Base-by-base conservation (phyloP, 768 basidiomycete genomes). In the Candolleomyces efflorescens region DNA sequence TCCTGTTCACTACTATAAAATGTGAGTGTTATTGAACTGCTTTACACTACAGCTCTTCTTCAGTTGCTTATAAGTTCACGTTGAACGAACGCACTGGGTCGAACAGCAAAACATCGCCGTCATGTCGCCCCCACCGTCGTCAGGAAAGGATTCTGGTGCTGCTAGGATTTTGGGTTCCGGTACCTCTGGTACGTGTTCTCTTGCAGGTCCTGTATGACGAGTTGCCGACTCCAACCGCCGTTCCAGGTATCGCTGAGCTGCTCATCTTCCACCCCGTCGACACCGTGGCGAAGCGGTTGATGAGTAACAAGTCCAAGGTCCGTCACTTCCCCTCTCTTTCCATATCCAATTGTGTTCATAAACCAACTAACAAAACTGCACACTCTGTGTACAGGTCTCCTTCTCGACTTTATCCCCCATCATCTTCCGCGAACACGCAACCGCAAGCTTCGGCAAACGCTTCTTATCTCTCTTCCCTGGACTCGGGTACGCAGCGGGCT, bases 231-330 rank as follows among this genome's bases (percentile, higher is more conserved):
- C 37, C 58, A 57, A 54, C 54, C 26, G 52, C 43, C 20, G 11
- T 32, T 56, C 17, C 61, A 96, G 95, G 95, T 68, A 79, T 99
- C 66, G 94, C 95, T 63, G 96, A 99, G 78, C 81, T 99, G 54
- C 74, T 97, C 63, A 84, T 98, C 18, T 97, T 98, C 77, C 94
- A 97, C 70, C 94, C 94, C 18, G 91, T 94, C 22, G 94, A 99
- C 74, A 99, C 97, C 1, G 87, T 98, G 55, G 94, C 97, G n/a
- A 99, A 99, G 73, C 89, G 96, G 37, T 73, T 99, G 53, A 99
- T 99, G 96, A 95, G 92, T 71, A 97, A 98, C 83, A 94, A 94
- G 78, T 78, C 80, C 60, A 90, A 89, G 81, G 92, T 86, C 56
- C 50, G 60, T 43, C 36, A 15, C 50, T 13, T 20, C 36, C 23